These are phyloP conservation scores for Polyplosphaeria fusca DNA, from an alignment of 495 filamentous ascomycete species.

Conservation along the genomic window DNA sequence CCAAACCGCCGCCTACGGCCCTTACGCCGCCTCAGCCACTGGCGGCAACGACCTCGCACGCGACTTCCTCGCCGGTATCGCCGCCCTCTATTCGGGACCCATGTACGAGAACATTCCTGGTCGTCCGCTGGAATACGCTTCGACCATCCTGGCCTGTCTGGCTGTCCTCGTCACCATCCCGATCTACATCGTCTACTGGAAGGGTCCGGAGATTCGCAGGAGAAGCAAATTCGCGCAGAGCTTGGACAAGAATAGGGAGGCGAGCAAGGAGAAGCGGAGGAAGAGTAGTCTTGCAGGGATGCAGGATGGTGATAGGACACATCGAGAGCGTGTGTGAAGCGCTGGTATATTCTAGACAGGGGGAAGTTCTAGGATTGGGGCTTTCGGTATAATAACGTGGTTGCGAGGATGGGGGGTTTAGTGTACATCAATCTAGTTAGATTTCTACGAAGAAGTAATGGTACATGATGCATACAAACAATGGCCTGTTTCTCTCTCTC, in stretches of 20 bases:
- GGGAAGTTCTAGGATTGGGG: no score
- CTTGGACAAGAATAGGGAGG: slow-evolving; percentile 18
- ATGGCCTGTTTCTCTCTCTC: no score
- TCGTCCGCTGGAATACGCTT: slow-evolving; percentile 44
- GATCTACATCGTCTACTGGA: slow-evolving; percentile 52
- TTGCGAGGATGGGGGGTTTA: no score
- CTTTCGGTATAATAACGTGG: no score
- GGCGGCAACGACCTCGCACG: slow-evolving; percentile 34
- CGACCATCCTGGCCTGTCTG: slow-evolving; percentile 46
- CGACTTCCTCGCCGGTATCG: slow-evolving; percentile 35
- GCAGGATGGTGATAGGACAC: not conserved
- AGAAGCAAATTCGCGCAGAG: slow-evolving; percentile 49
- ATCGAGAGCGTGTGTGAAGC: not conserved
- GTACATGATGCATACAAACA: no score
- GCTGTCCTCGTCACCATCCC: slow-evolving; percentile 47
- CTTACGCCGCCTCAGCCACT: slow-evolving; percentile 32
- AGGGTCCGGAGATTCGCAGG: slow-evolving; percentile 47
- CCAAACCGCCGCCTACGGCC: slow-evolving; percentile 34
- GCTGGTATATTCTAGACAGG: no score
- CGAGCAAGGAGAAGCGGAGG: slow-evolving; percentile 17
- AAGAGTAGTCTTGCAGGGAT: slow-evolving; percentile 18
- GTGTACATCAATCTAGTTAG: no score
- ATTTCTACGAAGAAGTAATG: no score
- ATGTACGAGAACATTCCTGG: slow-evolving; percentile 34
- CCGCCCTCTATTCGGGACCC: slow-evolving; percentile 26